Conservation (phyloP, 169 alveolate genomes). For the Plasmodium billcollinsi region DNA sequence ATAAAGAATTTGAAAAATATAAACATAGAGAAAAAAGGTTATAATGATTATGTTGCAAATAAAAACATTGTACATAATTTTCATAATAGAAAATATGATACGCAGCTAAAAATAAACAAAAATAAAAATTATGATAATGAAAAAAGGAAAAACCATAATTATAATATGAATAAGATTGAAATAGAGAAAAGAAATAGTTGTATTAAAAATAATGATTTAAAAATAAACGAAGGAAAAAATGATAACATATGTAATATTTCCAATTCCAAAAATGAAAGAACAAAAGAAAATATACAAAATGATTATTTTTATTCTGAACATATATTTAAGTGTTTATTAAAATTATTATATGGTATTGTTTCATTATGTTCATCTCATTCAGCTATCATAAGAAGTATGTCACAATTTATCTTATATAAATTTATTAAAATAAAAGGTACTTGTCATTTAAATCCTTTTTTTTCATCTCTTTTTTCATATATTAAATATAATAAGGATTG, state of each 20-base stretch:
- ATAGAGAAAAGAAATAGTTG: background rate
- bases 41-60: background rate
- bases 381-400: constrained; percentile 49
- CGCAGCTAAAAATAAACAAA: background rate
- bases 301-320: constrained; percentile 26
- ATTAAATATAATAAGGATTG: constrained; percentile 68
- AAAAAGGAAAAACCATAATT: too few relatives aligned
- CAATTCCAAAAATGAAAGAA: constrained; percentile 4
- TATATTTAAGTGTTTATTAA: constrained; percentile 17
- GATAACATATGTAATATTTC: background rate
- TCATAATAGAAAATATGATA: background rate
- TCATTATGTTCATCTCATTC: constrained; percentile 56
- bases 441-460: constrained; percentile 15
- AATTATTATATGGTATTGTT: constrained; percentile 6
- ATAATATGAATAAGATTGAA: background rate
- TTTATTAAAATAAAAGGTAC: constrained; percentile 26
- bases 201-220: background rate
- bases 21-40: background rate
- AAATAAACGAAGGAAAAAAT: background rate
- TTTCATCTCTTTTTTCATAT: constrained; percentile 19
- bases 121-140: background rate
- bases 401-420: constrained; percentile 31
- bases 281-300: background rate
- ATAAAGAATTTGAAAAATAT: background rate
- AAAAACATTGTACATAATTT: background rate